Conservation (phyloP, 163 green algal species). For the Prototheca wickerhamii region DNA sequence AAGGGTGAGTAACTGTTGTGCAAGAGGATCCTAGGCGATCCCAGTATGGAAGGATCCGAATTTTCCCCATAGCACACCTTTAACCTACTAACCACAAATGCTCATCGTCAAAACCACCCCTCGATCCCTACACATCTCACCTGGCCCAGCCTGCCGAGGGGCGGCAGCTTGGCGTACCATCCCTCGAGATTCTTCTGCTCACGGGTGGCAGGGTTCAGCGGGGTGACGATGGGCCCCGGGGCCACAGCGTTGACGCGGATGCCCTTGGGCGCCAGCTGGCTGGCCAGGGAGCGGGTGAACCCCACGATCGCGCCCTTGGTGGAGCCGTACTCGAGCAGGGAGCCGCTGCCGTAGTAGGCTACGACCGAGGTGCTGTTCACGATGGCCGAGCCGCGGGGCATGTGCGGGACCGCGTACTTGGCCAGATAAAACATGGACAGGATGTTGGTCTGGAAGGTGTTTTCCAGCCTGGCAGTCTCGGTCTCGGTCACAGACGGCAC, state of each 20-base stretch:
- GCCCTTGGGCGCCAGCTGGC: slow-evolving; percentile 31
- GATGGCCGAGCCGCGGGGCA: slow-evolving; percentile 26
- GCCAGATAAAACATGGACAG: slow-evolving; percentile 26
- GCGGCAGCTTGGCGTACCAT: slow-evolving; percentile 17
- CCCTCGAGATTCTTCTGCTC: slow-evolving; percentile 27
- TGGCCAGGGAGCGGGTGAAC: slow-evolving; percentile 31
- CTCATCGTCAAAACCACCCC: too few relatives aligned
- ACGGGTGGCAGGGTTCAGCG: slow-evolving; percentile 19
- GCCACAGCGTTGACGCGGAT: slow-evolving; percentile 27
- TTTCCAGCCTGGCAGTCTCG: slow-evolving; percentile 27
- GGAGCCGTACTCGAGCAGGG: slow-evolving; percentile 16
- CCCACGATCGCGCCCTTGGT: slow-evolving; percentile 24
- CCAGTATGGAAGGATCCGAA: too few relatives aligned
- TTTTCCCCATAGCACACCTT: too few relatives aligned
- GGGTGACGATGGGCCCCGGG: slow-evolving; percentile 14
- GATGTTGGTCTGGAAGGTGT: slow-evolving; percentile 38
- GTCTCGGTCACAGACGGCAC: slow-evolving; percentile 23
- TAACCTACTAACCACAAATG: too few relatives aligned
- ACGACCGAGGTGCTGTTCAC: slow-evolving; percentile 36
- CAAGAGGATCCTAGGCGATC: too few relatives aligned
- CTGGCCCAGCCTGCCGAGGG: slow-evolving; percentile 22
- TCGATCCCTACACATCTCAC: neutral
- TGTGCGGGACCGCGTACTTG: slow-evolving; percentile 33
- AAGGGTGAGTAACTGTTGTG: too few relatives aligned
- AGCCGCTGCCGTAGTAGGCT: slow-evolving; percentile 25